Conservation (phyloP, 805 yeast genomes). For the Saturnispora bothae region DNA sequence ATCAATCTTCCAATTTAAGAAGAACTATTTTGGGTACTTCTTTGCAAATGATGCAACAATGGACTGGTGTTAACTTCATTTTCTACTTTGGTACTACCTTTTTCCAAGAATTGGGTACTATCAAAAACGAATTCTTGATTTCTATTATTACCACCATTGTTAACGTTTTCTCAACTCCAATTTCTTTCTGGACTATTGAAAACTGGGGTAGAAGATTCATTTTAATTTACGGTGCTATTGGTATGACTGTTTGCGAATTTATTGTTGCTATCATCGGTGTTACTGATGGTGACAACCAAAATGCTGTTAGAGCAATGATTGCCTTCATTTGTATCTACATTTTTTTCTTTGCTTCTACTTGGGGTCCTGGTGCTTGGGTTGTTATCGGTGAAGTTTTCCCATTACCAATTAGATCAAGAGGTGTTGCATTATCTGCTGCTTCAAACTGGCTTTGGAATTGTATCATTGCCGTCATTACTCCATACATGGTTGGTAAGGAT, state of each 20-base stretch:
- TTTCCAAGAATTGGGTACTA: conserved; percentile 43
- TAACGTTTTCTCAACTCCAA: conserved; percentile 41
- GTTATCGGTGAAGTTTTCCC: conserved; percentile 54
- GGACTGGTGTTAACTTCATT: conserved; percentile 68
- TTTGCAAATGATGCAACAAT: conserved; percentile 51
- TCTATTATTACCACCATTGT: conserved; percentile 45
- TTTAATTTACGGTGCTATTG: conserved; percentile 37
- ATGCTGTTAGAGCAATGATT: conserved; percentile 27
- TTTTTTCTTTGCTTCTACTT: conserved; percentile 68
- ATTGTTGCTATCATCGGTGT: conserved; percentile 40
- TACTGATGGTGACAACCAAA: conserved; percentile 20
- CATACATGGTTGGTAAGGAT: conserved; percentile 59
- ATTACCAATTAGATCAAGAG: conserved; percentile 63
- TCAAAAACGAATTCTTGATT: conserved; percentile 38
- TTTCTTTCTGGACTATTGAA: conserved; percentile 48
- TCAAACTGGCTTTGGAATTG: conserved; percentile 77
- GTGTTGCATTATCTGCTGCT: conserved; percentile 60
- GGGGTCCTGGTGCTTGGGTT: conserved; percentile 81
- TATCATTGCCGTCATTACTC: conserved; percentile 66
- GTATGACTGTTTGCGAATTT: conserved; percentile 45
- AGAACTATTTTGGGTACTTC: conserved; percentile 35
- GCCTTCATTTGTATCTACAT: conserved; percentile 49
- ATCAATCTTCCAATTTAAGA: conserved; percentile 30
- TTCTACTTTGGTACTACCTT: conserved; percentile 67
- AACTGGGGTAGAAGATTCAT: conserved; percentile 47